phyloP scores from a whole-genome alignment of 495 filamentous ascomycete genomes.

The Penicillium goetzii region DNA sequence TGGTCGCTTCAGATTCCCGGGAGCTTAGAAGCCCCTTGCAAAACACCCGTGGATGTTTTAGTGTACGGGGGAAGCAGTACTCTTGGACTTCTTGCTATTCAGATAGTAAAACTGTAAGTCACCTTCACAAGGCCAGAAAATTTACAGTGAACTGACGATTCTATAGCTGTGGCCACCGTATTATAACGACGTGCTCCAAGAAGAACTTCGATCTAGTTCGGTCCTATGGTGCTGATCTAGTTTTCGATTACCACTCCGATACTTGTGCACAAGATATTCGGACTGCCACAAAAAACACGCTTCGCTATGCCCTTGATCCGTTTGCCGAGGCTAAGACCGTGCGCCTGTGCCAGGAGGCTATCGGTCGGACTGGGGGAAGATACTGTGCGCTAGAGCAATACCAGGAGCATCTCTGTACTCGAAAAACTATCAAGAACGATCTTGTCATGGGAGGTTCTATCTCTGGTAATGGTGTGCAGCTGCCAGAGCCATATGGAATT shows the following conservation, averaged over 20 bases:
- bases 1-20: constrained; percentile 36
- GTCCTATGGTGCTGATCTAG: constrained; percentile 52
- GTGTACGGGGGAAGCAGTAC: constrained; percentile 53
- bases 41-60: constrained; percentile 35
- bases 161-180: constrained; percentile 43
- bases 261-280: constrained; percentile 49
- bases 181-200: constrained; percentile 59
- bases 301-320: constrained; percentile 46
- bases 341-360: constrained; percentile 42
- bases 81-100: constrained; percentile 49
- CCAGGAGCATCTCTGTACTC: constrained; percentile 27
- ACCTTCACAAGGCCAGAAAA: too few relatives aligned
- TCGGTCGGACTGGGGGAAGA: constrained; percentile 47
- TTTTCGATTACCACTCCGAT: constrained; percentile 58
- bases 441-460: constrained; percentile 38
- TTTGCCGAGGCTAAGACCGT: constrained; percentile 42
- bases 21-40: constrained; percentile 29
- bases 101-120: constrained; percentile 43
- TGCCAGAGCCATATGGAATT: constrained; percentile 35
- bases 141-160: background rate
- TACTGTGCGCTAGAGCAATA: constrained; percentile 47
- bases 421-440: constrained; percentile 34
- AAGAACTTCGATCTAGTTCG: constrained; percentile 58
- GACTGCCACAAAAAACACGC: constrained; percentile 36
- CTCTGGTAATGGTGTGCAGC: constrained; percentile 32